Evolutionary conservation across 306 rosid genomes (phyloP), one percentile per base, ranked within the genome.

Genomic region (Vigna radiata): DNA sequence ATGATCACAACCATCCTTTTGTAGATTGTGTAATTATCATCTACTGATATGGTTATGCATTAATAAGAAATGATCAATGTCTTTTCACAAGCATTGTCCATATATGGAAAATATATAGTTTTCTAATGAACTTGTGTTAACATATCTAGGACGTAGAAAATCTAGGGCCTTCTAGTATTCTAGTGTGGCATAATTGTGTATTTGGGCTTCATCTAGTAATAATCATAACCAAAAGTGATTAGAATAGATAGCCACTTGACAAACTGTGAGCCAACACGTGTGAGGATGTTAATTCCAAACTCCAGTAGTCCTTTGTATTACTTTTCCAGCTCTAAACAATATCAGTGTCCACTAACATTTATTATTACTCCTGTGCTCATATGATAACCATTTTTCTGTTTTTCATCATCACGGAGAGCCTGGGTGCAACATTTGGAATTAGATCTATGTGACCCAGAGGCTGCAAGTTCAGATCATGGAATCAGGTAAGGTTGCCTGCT

Each of bases 311-410:
- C 44, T 68, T 77, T 43, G 36, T 29, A 48, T 29, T 49, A 47
- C 13, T 62, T 21, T 39, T 65, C 54, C 54, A 19, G 33, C 68
- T 27, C 27, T 14, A 5, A 74, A 18, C n/a, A 12, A 58, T 7
- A 74, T 37, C 12, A 76, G 44, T 31, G 55, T 27, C 50, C 62
- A 39, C 68, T 41, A 54, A 54, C 44, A 62, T 80, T 15, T 55
- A 55, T 54, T 19, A 54, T 17, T 54, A 53, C 8, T 54, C 66
- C 16, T 19, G 60, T 19, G 11, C 56, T 17, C 55, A 66, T 37
- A 80, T 37, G 50, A 18, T 33, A 23, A 61, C 21, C 61, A 6
- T 19, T 67, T 25, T 46, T 36, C 41, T 44, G 16, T 33, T 75
- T 31, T 60, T 33, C 8, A 31, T 46, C 48, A 65, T 46, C 27